Evolutionary conservation across 768 basidiomycete species (phyloP).

Genomic region (Psilocybe sp.): DNA sequence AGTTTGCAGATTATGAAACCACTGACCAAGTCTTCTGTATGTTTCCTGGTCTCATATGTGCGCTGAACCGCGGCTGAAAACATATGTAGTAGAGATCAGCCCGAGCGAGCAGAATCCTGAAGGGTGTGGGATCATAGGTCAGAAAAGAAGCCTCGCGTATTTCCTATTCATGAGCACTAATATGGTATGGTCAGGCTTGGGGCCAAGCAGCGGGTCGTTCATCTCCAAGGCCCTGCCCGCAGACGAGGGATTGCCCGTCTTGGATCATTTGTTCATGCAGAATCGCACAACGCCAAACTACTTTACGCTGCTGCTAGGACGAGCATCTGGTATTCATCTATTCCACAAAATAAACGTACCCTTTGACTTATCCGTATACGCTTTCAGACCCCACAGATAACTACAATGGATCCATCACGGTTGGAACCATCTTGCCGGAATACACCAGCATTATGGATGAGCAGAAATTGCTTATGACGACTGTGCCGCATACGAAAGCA

Average conservation of each 20-base stretch:
- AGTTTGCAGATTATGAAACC: slow-evolving; percentile 43
- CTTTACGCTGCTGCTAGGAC: slow-evolving; percentile 62
- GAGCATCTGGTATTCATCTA: slow-evolving; percentile 35
- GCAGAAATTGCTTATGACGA: slow-evolving; percentile 48
- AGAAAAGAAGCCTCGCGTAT: not conserved
- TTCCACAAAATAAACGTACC: not conserved
- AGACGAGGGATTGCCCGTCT: slow-evolving; percentile 45
- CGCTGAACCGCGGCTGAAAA: not conserved
- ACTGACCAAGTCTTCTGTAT: slow-evolving; percentile 45
- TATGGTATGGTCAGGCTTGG: slow-evolving; percentile 41
- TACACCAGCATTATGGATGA: slow-evolving; percentile 48
- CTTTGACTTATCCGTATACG: not conserved
- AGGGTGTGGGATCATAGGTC: slow-evolving; percentile 29
- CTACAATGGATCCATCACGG: slow-evolving; percentile 59
- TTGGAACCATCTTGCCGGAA: slow-evolving; percentile 54
- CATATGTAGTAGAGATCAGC: slow-evolving; percentile 36
- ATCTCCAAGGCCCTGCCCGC: slow-evolving; percentile 34
- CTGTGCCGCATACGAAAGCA: slow-evolving; percentile 24
- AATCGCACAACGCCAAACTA: slow-evolving; percentile 57
- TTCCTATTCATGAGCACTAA: not conserved
- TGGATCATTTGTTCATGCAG: slow-evolving; percentile 65
- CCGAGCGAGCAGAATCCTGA: slow-evolving; percentile 26
- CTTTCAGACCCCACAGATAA: slow-evolving; percentile 42
- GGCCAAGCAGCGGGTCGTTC: slow-evolving; percentile 55
- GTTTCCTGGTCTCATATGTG: slow-evolving; percentile 21